Percentiles rank a stretch among this genome's conserved stretches.
Evolutionary conservation across 1,284 basidiomycete genomes (phyloP).

Genomic region (Trichosporon ovoides): DNA sequence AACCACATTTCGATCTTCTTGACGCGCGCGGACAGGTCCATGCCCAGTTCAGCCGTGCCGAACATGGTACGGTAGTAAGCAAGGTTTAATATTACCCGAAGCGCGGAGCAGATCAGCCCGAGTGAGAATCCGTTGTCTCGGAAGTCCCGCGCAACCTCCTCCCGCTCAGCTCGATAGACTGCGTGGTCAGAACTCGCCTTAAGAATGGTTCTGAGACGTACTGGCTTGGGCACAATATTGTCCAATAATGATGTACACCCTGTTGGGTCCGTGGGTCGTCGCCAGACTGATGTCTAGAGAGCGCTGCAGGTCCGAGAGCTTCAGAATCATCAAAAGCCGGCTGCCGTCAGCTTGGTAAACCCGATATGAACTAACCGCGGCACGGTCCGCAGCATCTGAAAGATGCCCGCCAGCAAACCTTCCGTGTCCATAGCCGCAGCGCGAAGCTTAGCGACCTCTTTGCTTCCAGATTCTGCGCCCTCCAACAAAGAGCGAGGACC

Average conservation of each 20-base stretch:
- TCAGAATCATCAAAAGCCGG: conserved; percentile 47
- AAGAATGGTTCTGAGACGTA: conserved; percentile 11
- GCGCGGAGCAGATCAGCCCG: conserved; percentile 14
- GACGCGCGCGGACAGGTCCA: conserved; percentile 63
- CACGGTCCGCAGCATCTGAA: conserved; percentile 74
- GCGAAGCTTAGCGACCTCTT: conserved; percentile 59
- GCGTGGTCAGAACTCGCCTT: conserved; percentile 47
- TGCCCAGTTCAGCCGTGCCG: conserved; percentile 43
- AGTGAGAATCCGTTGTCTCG: conserved; percentile 25
- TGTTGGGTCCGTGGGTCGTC: conserved; percentile 59
- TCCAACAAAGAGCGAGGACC: conserved; percentile 67
- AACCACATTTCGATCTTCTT: conserved; percentile 64
- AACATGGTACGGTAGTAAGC: conserved; percentile 36
- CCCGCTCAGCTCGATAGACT: conserved; percentile 71
- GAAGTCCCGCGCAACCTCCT: conserved; percentile 17
- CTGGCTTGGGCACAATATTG: conserved; percentile 67
- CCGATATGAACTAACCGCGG: conserved; percentile 57
- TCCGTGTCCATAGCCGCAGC: conserved; percentile 69
- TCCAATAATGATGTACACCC: conserved; percentile 86
- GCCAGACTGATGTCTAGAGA: conserved; percentile 53
- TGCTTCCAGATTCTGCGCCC: conserved; percentile 61
- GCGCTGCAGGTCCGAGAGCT: conserved; percentile 64
- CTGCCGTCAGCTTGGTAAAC: conserved; percentile 15
- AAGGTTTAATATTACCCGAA: conserved; percentile 23
- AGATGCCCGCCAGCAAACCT: conserved; percentile 72